A percentile compares a stretch with the other conserved stretches of the same genome.
phyloP scores from a whole-genome alignment of 2,329 filamentous ascomycete genomes.

The Ascochyta lentis region DNA sequence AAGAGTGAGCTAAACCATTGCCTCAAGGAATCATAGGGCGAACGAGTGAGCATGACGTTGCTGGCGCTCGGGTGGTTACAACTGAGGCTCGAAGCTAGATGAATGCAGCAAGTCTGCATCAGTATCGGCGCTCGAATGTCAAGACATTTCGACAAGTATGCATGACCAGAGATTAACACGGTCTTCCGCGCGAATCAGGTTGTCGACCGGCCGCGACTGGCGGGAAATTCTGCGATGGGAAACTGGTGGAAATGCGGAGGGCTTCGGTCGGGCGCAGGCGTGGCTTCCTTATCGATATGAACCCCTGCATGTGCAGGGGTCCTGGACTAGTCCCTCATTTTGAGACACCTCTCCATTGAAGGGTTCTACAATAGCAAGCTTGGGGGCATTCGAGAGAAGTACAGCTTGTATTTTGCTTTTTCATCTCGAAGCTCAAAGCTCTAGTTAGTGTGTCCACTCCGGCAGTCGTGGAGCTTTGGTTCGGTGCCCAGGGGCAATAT shows the following conservation, averaged over 20 bases:
- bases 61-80: neutral
- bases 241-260: slow-evolving; percentile 1
- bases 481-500: neutral
- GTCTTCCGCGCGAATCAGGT: slow-evolving; percentile 4
- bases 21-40: neutral
- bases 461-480: neutral
- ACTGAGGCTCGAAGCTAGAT: slow-evolving; percentile 2
- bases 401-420: neutral
- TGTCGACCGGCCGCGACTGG: neutral
- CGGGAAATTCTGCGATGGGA: slow-evolving; percentile 6
- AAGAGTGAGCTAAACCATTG: neutral
- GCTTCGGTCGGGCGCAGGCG: neutral
- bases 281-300: slow-evolving; percentile 11
- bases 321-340: slow-evolving; percentile 10
- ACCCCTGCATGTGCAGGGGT: slow-evolving; percentile 6
- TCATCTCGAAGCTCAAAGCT: neutral
- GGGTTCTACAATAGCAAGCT: slow-evolving; percentile 1
- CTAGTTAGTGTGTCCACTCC: neutral
- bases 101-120: slow-evolving; percentile 3
- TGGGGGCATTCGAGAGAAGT: neutral
- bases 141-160: neutral
- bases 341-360: slow-evolving; percentile 11
- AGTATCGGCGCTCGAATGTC: slow-evolving; percentile 1
- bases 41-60: slow-evolving; percentile 6
- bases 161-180: neutral